Conservation (phyloP, 768 basidiomycete species). For the Clavulina sp. region DNA sequence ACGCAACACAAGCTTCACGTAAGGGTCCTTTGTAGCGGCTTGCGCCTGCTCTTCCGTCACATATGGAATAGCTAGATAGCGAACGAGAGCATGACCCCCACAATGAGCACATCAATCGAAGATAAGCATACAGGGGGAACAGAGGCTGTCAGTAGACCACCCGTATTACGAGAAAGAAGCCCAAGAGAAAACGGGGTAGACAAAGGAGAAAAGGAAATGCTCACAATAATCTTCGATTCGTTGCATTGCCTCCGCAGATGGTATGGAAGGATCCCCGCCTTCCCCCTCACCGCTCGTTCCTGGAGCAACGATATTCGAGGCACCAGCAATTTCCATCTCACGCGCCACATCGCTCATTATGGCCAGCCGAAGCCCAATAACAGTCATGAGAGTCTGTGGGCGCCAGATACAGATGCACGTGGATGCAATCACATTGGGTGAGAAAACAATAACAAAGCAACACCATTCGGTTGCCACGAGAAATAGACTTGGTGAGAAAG, state of each 20-base stretch:
- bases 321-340: not conserved
- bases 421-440: not conserved
- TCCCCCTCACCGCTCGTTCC: not conserved
- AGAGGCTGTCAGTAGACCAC: no score
- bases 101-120: no score
- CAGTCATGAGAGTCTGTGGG: constrained; percentile 40
- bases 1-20: constrained; percentile 72
- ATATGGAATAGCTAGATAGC: constrained; percentile 66
- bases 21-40: constrained; percentile 58
- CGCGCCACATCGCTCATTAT: constrained; percentile 40
- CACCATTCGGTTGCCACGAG: not conserved
- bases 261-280: no score
- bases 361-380: constrained; percentile 38
- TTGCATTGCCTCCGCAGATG: constrained; percentile 49
- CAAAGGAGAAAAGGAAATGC: constrained; percentile 17
- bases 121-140: not conserved
- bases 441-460: not conserved
- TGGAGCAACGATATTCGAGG: not conserved
- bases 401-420: constrained; percentile 2
- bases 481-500: constrained; percentile 1
- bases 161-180: no score
- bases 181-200: not conserved
- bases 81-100: no score
- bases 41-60: constrained; percentile 54
- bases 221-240: constrained; percentile 64